These are phyloP conservation scores for Candida taoyuanica DNA, from an alignment of 805 yeast genomes.

Conservation along the genomic window DNA sequence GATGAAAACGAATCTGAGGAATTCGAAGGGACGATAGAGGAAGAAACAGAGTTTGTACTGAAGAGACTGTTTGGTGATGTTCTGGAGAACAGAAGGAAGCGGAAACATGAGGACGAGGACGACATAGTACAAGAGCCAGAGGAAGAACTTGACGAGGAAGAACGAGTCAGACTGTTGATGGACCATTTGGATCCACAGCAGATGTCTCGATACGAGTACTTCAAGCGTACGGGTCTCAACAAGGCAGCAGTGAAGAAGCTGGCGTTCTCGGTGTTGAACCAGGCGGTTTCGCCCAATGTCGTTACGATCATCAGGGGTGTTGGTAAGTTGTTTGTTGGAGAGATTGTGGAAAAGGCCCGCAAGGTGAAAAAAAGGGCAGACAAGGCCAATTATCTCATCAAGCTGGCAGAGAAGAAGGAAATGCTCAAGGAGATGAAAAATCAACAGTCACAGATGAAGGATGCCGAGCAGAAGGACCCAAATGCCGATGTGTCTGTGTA, in stretches of 20 bases:
- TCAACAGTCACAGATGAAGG: slow-evolving; percentile 35
- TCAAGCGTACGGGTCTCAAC: slow-evolving; percentile 70
- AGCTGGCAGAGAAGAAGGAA: slow-evolving; percentile 39
- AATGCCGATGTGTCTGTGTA: slow-evolving; percentile 8
- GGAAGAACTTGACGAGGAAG: slow-evolving; percentile 44
- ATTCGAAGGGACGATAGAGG: slow-evolving; percentile 17
- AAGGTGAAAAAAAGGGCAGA: slow-evolving; percentile 58
- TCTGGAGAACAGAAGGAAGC: neutral
- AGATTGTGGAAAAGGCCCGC: slow-evolving; percentile 76
- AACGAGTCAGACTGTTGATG: slow-evolving; percentile 56
- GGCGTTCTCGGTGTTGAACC: slow-evolving; percentile 74
- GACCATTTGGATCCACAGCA: slow-evolving; percentile 77
- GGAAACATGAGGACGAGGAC: slow-evolving; percentile 11
- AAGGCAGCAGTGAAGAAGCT: slow-evolving; percentile 75
- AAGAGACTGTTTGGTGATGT: slow-evolving; percentile 17
- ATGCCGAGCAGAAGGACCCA: slow-evolving; percentile 22
- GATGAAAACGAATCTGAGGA: slow-evolving; percentile 19
- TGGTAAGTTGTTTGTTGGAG: slow-evolving; percentile 87
- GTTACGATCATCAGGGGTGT: slow-evolving; percentile 81
- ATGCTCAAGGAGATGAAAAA: slow-evolving; percentile 30
- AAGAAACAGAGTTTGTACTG: slow-evolving; percentile 20
- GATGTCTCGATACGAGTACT: slow-evolving; percentile 81
- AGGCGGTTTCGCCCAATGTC: slow-evolving; percentile 72
- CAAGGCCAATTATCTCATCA: slow-evolving; percentile 32
- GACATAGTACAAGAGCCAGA: slow-evolving; percentile 24